phyloP scores from a whole-genome alignment of 805 yeast species.

The Spathaspora gorwiae region DNA sequence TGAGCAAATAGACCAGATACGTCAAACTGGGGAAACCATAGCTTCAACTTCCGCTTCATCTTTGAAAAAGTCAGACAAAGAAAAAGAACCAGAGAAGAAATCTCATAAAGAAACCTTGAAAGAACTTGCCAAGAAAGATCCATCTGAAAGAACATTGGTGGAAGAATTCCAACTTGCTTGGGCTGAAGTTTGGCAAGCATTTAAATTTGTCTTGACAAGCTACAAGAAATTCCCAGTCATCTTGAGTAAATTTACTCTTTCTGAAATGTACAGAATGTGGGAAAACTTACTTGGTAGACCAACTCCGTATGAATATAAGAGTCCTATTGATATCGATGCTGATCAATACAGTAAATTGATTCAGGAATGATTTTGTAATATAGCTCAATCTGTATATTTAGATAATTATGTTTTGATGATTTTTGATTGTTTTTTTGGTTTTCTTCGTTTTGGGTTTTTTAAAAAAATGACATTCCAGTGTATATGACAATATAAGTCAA shows the following conservation, averaged over 20 bases:
- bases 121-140: slow-evolving; percentile 4
- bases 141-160: slow-evolving; percentile 11
- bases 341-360: slow-evolving; percentile 6
- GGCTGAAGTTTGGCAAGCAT: slow-evolving; percentile 51
- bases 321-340: slow-evolving; percentile 8
- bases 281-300: slow-evolving; percentile 65
- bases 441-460: too few relatives aligned
- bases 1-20: neutral
- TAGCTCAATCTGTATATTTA: too few relatives aligned
- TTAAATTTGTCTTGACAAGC: slow-evolving; percentile 59
- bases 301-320: slow-evolving; percentile 5
- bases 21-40: neutral
- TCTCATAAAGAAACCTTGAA: neutral
- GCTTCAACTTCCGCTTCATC: neutral
- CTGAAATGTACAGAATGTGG: slow-evolving; percentile 60
- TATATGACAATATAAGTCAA: too few relatives aligned
- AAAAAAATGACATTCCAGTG: too few relatives aligned
- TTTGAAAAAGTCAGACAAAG: neutral
- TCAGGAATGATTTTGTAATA: neutral
- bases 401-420: too few relatives aligned
- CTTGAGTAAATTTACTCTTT: slow-evolving; percentile 40
- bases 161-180: slow-evolving; percentile 51
- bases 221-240: slow-evolving; percentile 68
- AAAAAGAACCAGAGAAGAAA: neutral
- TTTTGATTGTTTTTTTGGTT: too few relatives aligned